Percentiles rank a stretch among this genome's conserved stretches.
Evolutionary conservation across 2,329 filamentous ascomycete genomes (phyloP).

Genomic region (Epichloe festucae): DNA sequence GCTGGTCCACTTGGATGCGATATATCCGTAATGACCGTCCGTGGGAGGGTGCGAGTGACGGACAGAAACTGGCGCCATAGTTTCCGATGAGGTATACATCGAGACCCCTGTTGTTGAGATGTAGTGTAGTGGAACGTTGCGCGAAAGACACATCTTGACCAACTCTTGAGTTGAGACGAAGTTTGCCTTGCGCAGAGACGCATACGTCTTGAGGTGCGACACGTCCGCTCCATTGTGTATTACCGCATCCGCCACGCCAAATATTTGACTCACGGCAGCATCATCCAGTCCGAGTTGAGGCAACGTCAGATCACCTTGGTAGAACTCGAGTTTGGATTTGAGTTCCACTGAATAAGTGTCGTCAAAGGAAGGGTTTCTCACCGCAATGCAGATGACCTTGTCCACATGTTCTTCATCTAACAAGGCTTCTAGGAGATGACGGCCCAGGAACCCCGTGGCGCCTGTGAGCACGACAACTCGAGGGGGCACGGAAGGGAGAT

Average conservation of each 20-base stretch:
- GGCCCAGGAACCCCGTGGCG: constrained; percentile 5
- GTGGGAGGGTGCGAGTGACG: constrained; percentile 1
- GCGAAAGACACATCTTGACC: constrained; percentile 8
- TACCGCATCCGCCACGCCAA: constrained; percentile 20
- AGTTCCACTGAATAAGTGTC: not conserved
- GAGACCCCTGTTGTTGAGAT: not conserved
- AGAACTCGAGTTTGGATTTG: constrained; percentile 7
- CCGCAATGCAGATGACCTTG: constrained; percentile 30
- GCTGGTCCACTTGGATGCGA: constrained; percentile 20
- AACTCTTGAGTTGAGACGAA: constrained; percentile 18
- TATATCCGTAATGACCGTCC: constrained; percentile 17
- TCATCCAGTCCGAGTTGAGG: constrained; percentile 25
- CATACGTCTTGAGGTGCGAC: constrained; percentile 20
- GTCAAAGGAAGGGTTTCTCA: constrained; percentile 11
- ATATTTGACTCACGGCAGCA: not conserved
- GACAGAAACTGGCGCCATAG: not conserved
- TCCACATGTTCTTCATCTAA: constrained; percentile 16
- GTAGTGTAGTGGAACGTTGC: constrained; percentile 19
- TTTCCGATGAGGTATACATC: not conserved
- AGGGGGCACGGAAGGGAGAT: not conserved
- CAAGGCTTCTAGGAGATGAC: not conserved
- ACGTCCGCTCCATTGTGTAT: constrained; percentile 34
- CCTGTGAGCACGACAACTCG: constrained; percentile 4
- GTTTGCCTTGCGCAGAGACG: constrained; percentile 15
- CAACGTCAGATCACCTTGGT: constrained; percentile 8